Base-by-base conservation (phyloP, 352 stramenopile species). In the Phytopythium aichiense region DNA sequence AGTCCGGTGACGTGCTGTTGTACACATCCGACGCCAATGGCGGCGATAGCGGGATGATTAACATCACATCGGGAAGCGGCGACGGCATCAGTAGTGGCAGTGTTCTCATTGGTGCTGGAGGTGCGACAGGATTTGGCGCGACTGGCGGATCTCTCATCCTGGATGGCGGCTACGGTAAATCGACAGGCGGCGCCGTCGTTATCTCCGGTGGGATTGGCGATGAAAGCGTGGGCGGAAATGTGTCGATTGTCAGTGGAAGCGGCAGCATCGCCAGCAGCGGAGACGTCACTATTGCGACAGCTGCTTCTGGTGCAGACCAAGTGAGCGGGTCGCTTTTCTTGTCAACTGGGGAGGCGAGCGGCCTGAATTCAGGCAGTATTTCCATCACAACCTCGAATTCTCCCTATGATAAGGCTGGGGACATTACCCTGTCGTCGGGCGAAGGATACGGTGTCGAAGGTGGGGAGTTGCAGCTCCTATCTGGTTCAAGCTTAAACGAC, bases 311-410 rank as follows among this genome's bases (percentile, higher is more conserved):
- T 8, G 35, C 2, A 52, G 46, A 37, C 5, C 63, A 73, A 56
- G 51, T 40, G 1, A 82, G 73, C 40, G 74, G 74, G 6, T 60
- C 59, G 9, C 55, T 82, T 30, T 49, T 57, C 23, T 51, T 82
- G 2, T 64, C 62, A 0, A 65, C 68, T 20, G 71, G 74, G 9
- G 35, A 42, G 18, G 64, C 71, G 22, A 63, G 53, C 18, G 64
- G 54, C 11, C 64, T 60, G 28, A 37, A 56, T 28, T 74, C 71
- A 5, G 71, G 71, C 13, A 54, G 55, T n/a, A 65, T 78, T 18
- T 56, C 38, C 28, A 63, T 78, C 40, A 58, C 63, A n/a, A 74
- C 67, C 7, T 56, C 61, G 28, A 40, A 48, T 49, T 56, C 71
- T 22, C 23, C 22, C 16, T 59, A 55, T 25, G 71, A 65, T 13